Conservation (phyloP, 2,329 filamentous ascomycete species). For the Dryadomyces sulphureus region DNA sequence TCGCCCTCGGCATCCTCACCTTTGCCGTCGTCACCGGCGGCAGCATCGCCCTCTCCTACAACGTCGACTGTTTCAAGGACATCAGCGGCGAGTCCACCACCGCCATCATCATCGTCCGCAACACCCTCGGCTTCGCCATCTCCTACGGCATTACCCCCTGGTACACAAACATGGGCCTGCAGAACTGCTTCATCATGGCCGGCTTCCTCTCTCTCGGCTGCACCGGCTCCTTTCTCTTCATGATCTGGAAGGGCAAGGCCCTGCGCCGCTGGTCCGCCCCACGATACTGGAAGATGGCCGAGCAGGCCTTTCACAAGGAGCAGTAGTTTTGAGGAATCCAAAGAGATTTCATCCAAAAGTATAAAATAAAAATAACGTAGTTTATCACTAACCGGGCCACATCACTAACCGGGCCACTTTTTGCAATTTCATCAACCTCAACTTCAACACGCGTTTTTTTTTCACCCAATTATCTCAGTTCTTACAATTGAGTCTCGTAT, state of each 20-base stretch:
- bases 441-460: too few relatives aligned
- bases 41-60: slow-evolving; percentile 24
- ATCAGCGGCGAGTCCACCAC: slow-evolving; percentile 13
- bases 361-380: too few relatives aligned
- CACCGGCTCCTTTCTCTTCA: slow-evolving; percentile 15
- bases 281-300: slow-evolving; percentile 4
- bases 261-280: slow-evolving; percentile 9
- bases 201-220: slow-evolving; percentile 16
- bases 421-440: too few relatives aligned
- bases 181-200: slow-evolving; percentile 19
- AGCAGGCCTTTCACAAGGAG: background rate
- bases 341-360: too few relatives aligned
- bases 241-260: slow-evolving; percentile 17
- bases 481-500: too few relatives aligned
- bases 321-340: too few relatives aligned
- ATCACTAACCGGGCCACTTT: too few relatives aligned
- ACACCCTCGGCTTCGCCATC: slow-evolving; percentile 15
- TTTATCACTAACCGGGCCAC: too few relatives aligned
- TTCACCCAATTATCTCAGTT: too few relatives aligned
- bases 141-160: slow-evolving; percentile 21
- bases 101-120: slow-evolving; percentile 15
- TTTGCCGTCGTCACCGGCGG: slow-evolving; percentile 23
- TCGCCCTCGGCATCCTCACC: slow-evolving; percentile 25
- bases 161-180: slow-evolving; percentile 17
- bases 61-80: slow-evolving; percentile 24